Evolutionary conservation across 208 protist species (phyloP), one percentile per base, ranked within the genome.

Genomic region (Tritrichomonas foetus): DNA sequence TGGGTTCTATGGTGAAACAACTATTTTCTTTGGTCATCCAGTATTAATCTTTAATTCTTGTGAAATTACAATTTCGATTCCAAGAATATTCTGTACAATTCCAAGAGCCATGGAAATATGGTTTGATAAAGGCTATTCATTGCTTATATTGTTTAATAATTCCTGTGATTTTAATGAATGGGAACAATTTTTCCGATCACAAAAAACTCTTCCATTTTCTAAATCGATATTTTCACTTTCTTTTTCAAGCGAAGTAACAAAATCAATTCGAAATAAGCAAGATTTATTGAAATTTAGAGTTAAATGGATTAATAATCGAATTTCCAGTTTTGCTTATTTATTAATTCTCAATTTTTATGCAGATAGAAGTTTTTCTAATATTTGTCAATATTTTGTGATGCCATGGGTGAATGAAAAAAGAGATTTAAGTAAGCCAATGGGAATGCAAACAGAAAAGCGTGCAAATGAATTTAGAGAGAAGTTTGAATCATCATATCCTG

Each of bases 331-430:
- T 49, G 36, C 74, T 1, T 84, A 84, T 84, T 25, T 84, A n/a
- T 33, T 33, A 84, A 84, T 84, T 1, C 30, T 84, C 0, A 84
- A 84, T 20, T 84, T 84, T n/a, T 44, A 39, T 53, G 2, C 74
- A 11, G 74, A 84, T 53, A 36, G 74, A 47, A 53, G 41, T 30
- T 84, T 84, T 22, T 53, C 74, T 25, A 84, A 84, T 30, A 47
- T 53, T 30, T 84, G 41, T 11, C 74, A 84, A 84, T 84, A 84
- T n/a, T n/a, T n/a, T 53, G 74, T 84, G 1, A 84, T 84, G 74
- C 74, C 74, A n/a, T 84, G 74, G 74, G n/a, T 84, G 25, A 25
- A 39, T 33, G 2, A 22, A 33, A 3, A 30, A 25, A 9, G 74
- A 53, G 44, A 84, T 53, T 30, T 84, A 25, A 53, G 41, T 13